Base-by-base conservation (phyloP, 2,329 filamentous ascomycete species). In the Fusarium sp. region DNA sequence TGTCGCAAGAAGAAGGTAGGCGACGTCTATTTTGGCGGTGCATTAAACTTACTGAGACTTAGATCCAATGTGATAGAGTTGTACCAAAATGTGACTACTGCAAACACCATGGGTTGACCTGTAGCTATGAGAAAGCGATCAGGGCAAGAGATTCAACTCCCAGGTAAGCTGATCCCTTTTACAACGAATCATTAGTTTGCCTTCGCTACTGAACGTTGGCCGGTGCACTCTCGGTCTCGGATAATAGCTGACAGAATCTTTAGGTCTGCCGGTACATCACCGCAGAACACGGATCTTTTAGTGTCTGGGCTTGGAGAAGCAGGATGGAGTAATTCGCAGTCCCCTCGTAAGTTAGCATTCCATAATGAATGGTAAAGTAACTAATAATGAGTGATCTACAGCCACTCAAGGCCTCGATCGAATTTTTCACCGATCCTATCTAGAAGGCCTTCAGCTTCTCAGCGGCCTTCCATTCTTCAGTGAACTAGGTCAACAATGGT, bases 41-140 rank as follows among this genome's bases (percentile, higher is more conserved):
- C 9, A 10, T 2, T 18, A 8, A 9, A 1, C 32, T 34, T 0
- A 34, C 10, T 10, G 16, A 34, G 32, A 1, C 0, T 2, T 20
- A 64, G 61, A 64, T 64, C 1, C 59, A 64, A 25, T 64, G 61
- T 7, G 61, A 64, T 4, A 22, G 50, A 1, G 59, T n/a, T n/a
- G n/a, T n/a, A n/a, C 61, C 61, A 9, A 30, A n/a, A n/a, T 64
- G 61, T 20, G 50, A 64, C 6, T 63, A 64, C 8, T 64, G 61
- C 8, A 38, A 64, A 1, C 44, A 64, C 40, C 24, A 24, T 8
- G 25, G 30, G 1, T 10, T 64, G 12, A 27, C 15, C 6, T 64
- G 61, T 14, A 29, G 44, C 5, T 64, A 64, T 15, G 57, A 64
- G 3, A 15, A 50, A 10, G 61, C 44, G 2, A 22, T 8, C 5